Percentiles rank a stretch among this genome's conserved stretches.
These are phyloP conservation scores for Trichosporon ovoides DNA, from an alignment of 1,284 basidiomycete genomes.

Conservation along the genomic window DNA sequence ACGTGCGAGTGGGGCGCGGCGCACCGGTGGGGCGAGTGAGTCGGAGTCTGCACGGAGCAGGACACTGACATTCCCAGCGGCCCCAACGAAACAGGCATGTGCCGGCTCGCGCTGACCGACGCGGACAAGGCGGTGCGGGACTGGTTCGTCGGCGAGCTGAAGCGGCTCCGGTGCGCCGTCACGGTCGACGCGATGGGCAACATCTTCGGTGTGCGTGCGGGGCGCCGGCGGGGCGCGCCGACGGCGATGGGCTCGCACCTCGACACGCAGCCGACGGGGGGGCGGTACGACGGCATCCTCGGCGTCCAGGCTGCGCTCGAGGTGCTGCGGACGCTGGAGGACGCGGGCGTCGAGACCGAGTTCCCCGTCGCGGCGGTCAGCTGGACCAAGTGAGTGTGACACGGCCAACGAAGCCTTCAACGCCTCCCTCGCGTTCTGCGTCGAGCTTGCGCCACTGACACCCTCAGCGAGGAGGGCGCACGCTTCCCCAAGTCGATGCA, in stretches of 20 bases:
- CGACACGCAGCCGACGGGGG: constrained; percentile 36
- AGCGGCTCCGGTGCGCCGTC: constrained; percentile 34
- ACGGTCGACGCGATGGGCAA: constrained; percentile 38
- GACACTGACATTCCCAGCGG: neutral
- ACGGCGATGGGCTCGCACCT: constrained; percentile 36
- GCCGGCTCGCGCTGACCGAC: constrained; percentile 32
- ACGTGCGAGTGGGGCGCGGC: constrained; percentile 33
- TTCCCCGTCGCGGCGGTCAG: constrained; percentile 22
- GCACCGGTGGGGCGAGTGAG: constrained; percentile 18
- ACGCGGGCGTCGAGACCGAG: constrained; percentile 17
- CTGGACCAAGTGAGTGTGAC: constrained; percentile 27
- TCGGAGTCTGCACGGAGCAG: neutral
- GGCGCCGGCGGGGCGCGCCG: constrained; percentile 22
- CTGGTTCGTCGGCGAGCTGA: constrained; percentile 34
- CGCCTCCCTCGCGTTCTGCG: too few species aligned
- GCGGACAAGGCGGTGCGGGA: constrained; percentile 34
- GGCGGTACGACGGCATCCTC: constrained; percentile 37
- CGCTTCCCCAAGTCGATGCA: constrained; percentile 33
- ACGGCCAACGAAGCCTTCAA: too few species aligned
- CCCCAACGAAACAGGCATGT: constrained; percentile 21
- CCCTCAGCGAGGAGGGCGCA: constrained; percentile 28
- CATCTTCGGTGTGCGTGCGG: constrained; percentile 34
- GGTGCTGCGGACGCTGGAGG: constrained; percentile 18
- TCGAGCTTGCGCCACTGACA: too few species aligned
- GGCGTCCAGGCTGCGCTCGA: constrained; percentile 31